Evolutionary conservation across 2,329 filamentous ascomycete genomes (phyloP).

Genomic region (Alternaria infectoria): DNA sequence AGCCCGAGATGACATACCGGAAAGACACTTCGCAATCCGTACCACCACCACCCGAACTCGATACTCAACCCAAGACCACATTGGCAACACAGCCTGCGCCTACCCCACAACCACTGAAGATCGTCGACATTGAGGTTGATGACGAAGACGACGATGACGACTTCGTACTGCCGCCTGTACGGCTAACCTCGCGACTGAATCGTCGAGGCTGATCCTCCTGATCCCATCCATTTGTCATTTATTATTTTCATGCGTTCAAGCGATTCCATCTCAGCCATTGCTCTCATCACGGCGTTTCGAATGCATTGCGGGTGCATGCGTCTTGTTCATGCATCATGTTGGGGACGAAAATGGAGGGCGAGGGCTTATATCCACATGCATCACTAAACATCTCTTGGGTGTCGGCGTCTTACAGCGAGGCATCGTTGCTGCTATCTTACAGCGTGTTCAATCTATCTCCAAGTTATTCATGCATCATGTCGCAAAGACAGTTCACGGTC

Average conservation of each 20-base stretch:
- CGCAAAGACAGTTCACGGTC: background rate
- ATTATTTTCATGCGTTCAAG: slow-evolving; percentile 36
- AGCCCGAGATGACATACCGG: slow-evolving; percentile 21
- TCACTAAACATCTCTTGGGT: background rate
- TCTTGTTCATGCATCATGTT: background rate
- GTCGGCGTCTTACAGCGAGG: background rate
- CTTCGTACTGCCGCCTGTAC: slow-evolving; percentile 47
- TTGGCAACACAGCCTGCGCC: slow-evolving; percentile 7
- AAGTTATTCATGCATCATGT: background rate
- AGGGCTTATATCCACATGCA: background rate
- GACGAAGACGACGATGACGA: slow-evolving; percentile 41
- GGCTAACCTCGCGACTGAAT: slow-evolving; percentile 41
- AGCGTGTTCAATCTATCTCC: background rate
- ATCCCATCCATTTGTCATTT: slow-evolving; percentile 10
- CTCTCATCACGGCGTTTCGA: slow-evolving; percentile 16
- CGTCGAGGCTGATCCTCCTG: slow-evolving; percentile 12
- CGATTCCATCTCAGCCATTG: slow-evolving; percentile 22
- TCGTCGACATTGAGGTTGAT: slow-evolving; percentile 46
- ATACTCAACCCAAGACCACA: slow-evolving; percentile 10
- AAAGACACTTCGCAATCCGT: slow-evolving; percentile 22
- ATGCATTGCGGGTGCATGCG: background rate
- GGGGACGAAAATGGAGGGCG: slow-evolving; percentile 2
- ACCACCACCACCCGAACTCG: slow-evolving; percentile 6
- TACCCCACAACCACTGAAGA: slow-evolving; percentile 20
- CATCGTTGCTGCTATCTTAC: background rate